These are phyloP conservation scores for Xylariaceae sp. DNA, from an alignment of 2,329 filamentous ascomycete genomes.

Conservation along the genomic window DNA sequence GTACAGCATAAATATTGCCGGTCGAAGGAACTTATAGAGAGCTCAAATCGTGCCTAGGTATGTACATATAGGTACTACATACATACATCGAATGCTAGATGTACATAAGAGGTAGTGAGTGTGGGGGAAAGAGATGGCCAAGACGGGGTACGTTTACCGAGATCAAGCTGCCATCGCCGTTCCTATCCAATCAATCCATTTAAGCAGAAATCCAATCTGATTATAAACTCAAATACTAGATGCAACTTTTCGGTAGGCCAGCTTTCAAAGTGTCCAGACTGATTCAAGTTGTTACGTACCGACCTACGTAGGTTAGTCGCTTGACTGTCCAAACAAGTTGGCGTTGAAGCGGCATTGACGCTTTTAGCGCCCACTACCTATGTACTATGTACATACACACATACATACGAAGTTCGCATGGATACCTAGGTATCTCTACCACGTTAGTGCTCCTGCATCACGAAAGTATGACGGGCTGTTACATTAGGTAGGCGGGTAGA, in stretches of 20 bases:
- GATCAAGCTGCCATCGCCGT: background rate
- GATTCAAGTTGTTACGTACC: no score
- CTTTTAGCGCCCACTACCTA: background rate
- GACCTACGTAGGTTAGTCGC: background rate
- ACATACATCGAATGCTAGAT: no score
- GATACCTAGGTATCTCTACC: background rate
- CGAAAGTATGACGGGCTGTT: background rate
- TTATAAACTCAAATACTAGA: conserved; percentile 26
- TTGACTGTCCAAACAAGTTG: background rate
- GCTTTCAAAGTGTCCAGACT: background rate
- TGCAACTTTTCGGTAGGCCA: conserved; percentile 13
- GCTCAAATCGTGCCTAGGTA: no score
- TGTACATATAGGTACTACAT: no score
- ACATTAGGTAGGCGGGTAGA: background rate
- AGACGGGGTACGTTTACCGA: background rate
- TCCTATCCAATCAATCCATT: background rate
- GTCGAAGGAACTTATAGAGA: no score
- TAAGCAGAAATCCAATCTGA: no score
- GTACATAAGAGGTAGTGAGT: no score
- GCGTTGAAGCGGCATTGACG: background rate
- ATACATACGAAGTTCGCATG: no score
- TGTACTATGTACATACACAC: no score
- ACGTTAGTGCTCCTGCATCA: background rate
- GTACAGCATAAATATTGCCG: no score
- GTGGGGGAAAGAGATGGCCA: background rate